These are phyloP conservation scores for Delonix regia DNA, from an alignment of 306 rosid species.

Conservation along the genomic window DNA sequence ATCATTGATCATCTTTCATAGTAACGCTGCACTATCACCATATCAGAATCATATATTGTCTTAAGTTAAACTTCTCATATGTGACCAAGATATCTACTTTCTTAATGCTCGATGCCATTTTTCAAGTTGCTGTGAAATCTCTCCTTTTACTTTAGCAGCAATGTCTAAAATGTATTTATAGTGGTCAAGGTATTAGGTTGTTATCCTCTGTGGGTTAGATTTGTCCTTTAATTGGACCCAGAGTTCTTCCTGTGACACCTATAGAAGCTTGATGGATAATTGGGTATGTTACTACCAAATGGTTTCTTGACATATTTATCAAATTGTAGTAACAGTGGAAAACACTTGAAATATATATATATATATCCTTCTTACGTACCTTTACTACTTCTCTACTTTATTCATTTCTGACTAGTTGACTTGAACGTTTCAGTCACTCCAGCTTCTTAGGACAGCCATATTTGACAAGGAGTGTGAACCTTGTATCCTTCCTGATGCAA, in stretches of 20 bases:
- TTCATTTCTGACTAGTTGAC: conserved; percentile 27
- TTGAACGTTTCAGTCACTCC: conserved; percentile 79
- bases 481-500: conserved; percentile 70
- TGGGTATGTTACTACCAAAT: neutral
- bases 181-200: neutral
- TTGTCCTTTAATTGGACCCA: neutral
- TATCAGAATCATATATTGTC: neutral
- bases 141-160: neutral
- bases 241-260: neutral
- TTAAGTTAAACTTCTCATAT: neutral
- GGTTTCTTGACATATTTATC: neutral
- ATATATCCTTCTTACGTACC: too few species aligned
- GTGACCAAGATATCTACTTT: neutral
- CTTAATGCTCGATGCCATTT: neutral
- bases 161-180: neutral
- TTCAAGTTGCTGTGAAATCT: neutral
- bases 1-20: neutral
- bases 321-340: neutral
- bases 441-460: conserved; percentile 80
- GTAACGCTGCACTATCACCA: neutral
- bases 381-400: conserved; percentile 34
- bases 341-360: too few species aligned
- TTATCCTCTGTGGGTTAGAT: neutral
- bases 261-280: neutral
- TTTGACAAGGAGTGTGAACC: conserved; percentile 83